These are phyloP conservation scores for Endocarpon pusillum DNA, from an alignment of 495 filamentous ascomycete genomes.

Conservation along the genomic window DNA sequence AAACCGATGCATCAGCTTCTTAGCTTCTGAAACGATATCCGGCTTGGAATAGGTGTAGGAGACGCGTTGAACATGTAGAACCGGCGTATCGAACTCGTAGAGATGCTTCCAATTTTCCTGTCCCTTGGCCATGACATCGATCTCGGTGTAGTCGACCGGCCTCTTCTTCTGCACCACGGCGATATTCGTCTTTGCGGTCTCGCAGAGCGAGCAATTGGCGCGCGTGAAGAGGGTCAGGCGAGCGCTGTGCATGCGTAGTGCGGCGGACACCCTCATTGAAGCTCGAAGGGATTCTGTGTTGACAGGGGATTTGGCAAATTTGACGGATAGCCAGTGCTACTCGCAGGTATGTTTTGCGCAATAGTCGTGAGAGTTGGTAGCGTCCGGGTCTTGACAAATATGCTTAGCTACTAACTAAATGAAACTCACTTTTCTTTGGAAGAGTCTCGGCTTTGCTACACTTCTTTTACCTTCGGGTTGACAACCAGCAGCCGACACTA, in stretches of 20 bases:
- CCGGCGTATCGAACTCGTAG: conserved; percentile 84
- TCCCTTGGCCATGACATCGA: conserved; percentile 54
- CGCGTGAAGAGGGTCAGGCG: conserved; percentile 75
- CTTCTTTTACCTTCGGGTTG: no score
- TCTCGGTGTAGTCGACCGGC: conserved; percentile 60
- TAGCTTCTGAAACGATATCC: conserved; percentile 36
- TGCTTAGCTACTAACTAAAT: no score
- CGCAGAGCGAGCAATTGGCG: conserved; percentile 60
- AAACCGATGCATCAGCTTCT: conserved; percentile 77
- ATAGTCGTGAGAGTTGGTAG: no score
- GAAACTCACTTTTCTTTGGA: no score
- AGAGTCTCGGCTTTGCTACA: no score
- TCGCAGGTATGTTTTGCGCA: not conserved
- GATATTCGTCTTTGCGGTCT: conserved; percentile 56
- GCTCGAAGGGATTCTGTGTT: not conserved
- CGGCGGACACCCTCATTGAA: conserved; percentile 21
- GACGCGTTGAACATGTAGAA: conserved; percentile 48
- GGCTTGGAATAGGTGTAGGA: conserved; percentile 22
- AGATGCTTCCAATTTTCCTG: conserved; percentile 55
- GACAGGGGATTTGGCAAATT: not conserved
- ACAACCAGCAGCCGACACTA: no score
- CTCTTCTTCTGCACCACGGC: conserved; percentile 47
- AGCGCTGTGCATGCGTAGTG: conserved; percentile 36
- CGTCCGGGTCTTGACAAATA: no score
- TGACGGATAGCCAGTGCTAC: not conserved